A percentile compares a stretch with the other conserved stretches of the same genome.
These are phyloP conservation scores for Gracilaria gracilis DNA, from an alignment of 23 red algal species.

Conservation along the genomic window DNA sequence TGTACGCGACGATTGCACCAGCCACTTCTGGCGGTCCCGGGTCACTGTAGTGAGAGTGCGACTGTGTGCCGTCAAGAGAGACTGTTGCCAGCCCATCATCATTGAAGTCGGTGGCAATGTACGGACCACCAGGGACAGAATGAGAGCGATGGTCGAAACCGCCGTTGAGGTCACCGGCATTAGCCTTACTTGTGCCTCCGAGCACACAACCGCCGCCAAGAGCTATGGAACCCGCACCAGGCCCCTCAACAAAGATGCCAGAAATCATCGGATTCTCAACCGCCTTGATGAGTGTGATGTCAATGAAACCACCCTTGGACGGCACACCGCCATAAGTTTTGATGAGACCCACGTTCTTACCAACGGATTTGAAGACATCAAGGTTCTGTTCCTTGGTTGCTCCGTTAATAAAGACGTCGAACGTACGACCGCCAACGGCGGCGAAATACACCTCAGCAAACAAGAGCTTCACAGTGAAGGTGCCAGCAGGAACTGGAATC, in stretches of 20 bases:
- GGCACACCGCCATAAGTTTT: conserved; percentile 32
- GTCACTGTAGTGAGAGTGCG: conserved; percentile 80
- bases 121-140: conserved; percentile 71
- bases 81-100: conserved; percentile 50
- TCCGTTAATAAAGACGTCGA: conserved; percentile 77
- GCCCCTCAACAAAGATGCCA: conserved; percentile 63
- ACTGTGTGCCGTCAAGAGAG: conserved; percentile 64
- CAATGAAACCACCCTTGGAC: conserved; percentile 40
- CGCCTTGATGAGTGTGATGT: conserved; percentile 56
- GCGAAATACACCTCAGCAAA: conserved; percentile 74
- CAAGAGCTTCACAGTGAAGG: conserved; percentile 68
- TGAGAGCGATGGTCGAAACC: conserved; percentile 75
- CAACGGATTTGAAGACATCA: conserved; percentile 50
- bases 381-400: conserved; percentile 38
- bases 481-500: conserved; percentile 72
- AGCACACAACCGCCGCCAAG: conserved; percentile 43
- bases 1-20: conserved; percentile 71
- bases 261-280: conserved; percentile 79
- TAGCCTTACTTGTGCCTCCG: conserved; percentile 23
- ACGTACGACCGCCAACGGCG: conserved; percentile 31
- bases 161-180: conserved; percentile 18
- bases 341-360: conserved; percentile 62
- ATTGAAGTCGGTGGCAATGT: conserved; percentile 74
- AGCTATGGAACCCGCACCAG: conserved; percentile 27
- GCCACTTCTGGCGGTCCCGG: conserved; percentile 55